A percentile compares a stretch with the other conserved stretches of the same genome.
Evolutionary conservation across 306 rosid genomes (phyloP).

Genomic region (Acacia melanoxylon): DNA sequence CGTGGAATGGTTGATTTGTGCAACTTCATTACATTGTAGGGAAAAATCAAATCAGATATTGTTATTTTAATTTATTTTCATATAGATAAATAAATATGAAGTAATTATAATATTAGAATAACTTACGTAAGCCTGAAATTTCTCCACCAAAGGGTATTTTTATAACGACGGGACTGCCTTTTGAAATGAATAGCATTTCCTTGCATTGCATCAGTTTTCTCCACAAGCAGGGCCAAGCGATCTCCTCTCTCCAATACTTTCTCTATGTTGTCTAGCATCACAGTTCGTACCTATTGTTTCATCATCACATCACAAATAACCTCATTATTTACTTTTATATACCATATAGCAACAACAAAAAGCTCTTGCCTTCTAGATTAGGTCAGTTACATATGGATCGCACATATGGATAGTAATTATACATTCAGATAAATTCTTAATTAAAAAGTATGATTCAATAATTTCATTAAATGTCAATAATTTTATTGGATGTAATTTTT

Average conservation of each 20-base stretch:
- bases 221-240: conserved; percentile 82
- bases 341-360: no score
- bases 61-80: no score
- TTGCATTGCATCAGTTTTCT: conserved; percentile 83
- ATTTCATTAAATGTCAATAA: no score
- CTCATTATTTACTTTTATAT: neutral
- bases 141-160: conserved; percentile 85
- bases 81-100: no score
- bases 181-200: conserved; percentile 77
- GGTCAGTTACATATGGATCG: no score
- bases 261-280: conserved; percentile 94
- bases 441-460: no score
- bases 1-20: neutral
- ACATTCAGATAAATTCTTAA: no score
- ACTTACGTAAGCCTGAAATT: conserved; percentile 84
- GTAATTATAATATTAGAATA: neutral
- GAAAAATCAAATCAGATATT: neutral
- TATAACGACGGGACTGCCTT: conserved; percentile 82
- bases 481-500: no score
- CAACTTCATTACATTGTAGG: neutral
- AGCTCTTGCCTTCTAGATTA: no score
- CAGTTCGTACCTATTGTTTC: conserved; percentile 62
- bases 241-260: conserved; percentile 94
- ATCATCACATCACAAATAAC: neutral
- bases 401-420: no score